Evolutionary conservation across 73 alveolate genomes (phyloP).

Genomic region (Urostyla sp.): DNA sequence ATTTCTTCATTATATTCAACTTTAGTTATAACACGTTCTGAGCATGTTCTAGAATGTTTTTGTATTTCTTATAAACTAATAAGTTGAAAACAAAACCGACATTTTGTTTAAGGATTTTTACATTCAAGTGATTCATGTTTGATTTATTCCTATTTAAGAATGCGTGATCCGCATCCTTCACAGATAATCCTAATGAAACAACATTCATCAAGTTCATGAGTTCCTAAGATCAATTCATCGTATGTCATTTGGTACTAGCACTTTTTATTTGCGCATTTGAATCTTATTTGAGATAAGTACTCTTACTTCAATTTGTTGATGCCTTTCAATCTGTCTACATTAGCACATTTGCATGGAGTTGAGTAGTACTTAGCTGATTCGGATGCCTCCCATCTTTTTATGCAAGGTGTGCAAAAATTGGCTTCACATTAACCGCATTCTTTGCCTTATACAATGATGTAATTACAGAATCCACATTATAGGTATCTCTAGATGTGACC

Average conservation of each 20-base stretch:
- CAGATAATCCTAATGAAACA: constrained; percentile 34
- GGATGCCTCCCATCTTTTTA: constrained; percentile 37
- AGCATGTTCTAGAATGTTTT: constrained; percentile 13
- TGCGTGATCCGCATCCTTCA: constrained; percentile 48
- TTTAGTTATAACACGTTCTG: not conserved
- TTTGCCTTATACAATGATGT: constrained; percentile 37
- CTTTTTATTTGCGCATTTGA: constrained; percentile 29
- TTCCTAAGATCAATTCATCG: constrained; percentile 38
- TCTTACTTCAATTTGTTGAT: constrained; percentile 38
- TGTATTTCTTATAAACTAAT: not conserved
- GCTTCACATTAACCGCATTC: constrained; percentile 46
- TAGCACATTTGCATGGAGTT: constrained; percentile 45
- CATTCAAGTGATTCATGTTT: constrained; percentile 50
- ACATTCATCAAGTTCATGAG: constrained; percentile 54
- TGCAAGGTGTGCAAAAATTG: constrained; percentile 52
- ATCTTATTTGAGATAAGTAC: constrained; percentile 14
- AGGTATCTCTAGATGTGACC: not conserved
- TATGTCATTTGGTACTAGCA: constrained; percentile 34
- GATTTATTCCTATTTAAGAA: constrained; percentile 24
- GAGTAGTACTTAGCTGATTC: constrained; percentile 32
- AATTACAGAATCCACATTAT: constrained; percentile 22
- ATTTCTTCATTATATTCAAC: not conserved
- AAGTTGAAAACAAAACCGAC: constrained; percentile 22
- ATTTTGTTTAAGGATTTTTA: constrained; percentile 20
- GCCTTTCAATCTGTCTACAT: constrained; percentile 8